A percentile compares a stretch with the other conserved stretches of the same genome.
Conservation (phyloP, 139 green algal species). For the Picochlorum sp. region DNA sequence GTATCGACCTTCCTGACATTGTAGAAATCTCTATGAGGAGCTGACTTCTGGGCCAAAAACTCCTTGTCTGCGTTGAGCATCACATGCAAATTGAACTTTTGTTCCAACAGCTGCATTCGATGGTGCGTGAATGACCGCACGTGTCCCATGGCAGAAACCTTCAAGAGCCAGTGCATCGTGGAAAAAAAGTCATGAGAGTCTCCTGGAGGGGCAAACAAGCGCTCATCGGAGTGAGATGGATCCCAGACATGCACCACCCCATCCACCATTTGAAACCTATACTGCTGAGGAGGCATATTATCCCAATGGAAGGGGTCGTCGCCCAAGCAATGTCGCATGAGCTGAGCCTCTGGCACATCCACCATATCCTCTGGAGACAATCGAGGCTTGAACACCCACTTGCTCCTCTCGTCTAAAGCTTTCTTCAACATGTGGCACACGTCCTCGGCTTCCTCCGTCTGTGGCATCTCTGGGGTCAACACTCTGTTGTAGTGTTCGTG, state of each 20-base stretch:
- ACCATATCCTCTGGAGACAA: slow-evolving; percentile 21
- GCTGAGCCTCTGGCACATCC: slow-evolving; percentile 49
- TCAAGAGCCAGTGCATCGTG: slow-evolving; percentile 74
- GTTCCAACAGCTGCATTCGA: slow-evolving; percentile 93
- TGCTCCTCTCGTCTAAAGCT: slow-evolving; percentile 66
- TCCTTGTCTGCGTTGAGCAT: slow-evolving; percentile 99
- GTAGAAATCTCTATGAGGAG: slow-evolving; percentile 99
- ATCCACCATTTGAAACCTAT: slow-evolving; percentile 70
- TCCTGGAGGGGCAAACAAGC: slow-evolving; percentile 46
- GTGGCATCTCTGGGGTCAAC: slow-evolving; percentile 49
- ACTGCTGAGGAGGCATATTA: slow-evolving; percentile 10
- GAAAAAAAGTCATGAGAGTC: slow-evolving; percentile 87
- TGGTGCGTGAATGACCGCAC: slow-evolving; percentile 90
- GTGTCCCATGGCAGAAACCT: slow-evolving; percentile 54
- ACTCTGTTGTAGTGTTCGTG: slow-evolving; percentile 58
- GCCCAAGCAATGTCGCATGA: slow-evolving; percentile 36
- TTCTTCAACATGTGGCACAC: slow-evolving; percentile 77
- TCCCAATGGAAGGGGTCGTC: slow-evolving; percentile 57
- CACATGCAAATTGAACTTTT: slow-evolving; percentile 94
- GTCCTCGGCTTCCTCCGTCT: slow-evolving; percentile 66
- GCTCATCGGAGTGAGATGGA: neutral
- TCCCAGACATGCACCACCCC: slow-evolving; percentile 80
- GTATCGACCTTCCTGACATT: slow-evolving; percentile 92
- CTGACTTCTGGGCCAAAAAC: slow-evolving; percentile 91
- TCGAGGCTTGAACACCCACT: slow-evolving; percentile 76